Evolutionary conservation across 2,329 filamentous ascomycete genomes (phyloP).

Genomic region (Fusarium equiseti): DNA sequence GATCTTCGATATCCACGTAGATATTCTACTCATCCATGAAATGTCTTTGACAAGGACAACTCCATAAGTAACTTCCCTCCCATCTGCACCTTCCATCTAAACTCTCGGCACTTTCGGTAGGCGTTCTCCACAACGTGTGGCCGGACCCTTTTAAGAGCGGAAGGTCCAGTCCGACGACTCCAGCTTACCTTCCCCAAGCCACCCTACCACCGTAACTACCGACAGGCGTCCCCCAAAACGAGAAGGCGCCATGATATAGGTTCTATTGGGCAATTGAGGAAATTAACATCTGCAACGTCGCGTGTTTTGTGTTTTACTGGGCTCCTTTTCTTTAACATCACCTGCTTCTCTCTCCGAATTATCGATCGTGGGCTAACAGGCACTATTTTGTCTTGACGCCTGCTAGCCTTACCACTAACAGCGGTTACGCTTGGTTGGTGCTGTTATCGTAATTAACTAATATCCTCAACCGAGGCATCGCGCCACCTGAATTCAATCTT

Average conservation of each 20-base stretch:
- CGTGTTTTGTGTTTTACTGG: background rate
- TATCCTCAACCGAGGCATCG: conserved; percentile 32
- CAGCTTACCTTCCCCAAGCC: background rate
- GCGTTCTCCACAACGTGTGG: conserved; percentile 21
- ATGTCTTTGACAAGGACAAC: background rate
- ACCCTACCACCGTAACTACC: conserved; percentile 26
- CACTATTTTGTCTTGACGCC: conserved; percentile 3
- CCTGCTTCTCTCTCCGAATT: background rate
- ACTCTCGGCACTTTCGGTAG: conserved; percentile 15
- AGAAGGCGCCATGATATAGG: conserved; percentile 21
- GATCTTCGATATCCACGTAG: background rate
- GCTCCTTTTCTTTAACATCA: conserved; percentile 14
- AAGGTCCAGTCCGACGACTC: conserved; percentile 6
- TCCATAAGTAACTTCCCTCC: background rate
- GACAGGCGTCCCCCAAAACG: conserved; percentile 12
- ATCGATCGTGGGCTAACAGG: background rate
- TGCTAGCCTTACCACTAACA: conserved; percentile 29
- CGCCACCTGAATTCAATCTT: conserved; percentile 17
- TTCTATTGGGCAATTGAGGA: conserved; percentile 13
- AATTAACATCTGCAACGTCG: conserved; percentile 18
- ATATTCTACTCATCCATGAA: background rate
- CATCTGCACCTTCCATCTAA: background rate
- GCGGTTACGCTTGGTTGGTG: conserved; percentile 13
- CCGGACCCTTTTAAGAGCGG: conserved; percentile 8
- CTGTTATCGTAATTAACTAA: conserved; percentile 39